Evolutionary conservation across 148 eudicot species (phyloP).

Genomic region (Amaranthus hypochondriacus): DNA sequence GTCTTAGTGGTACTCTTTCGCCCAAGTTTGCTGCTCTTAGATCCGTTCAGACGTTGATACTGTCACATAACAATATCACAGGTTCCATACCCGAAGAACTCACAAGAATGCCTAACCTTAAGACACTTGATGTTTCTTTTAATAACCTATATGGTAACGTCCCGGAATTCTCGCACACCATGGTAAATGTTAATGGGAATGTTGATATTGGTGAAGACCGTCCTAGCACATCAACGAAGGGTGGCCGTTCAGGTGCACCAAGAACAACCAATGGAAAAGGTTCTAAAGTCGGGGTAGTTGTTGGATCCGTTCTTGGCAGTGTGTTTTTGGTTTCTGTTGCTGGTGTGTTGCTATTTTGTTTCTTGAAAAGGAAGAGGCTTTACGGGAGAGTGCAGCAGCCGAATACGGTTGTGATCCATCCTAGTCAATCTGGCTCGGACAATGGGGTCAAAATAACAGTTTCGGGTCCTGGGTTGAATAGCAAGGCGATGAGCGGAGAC

Average conservation of each 20-base stretch:
- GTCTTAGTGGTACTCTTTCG: slow-evolving; percentile 58
- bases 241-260: slow-evolving; percentile 19
- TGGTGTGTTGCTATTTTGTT: slow-evolving; percentile 44
- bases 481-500: slow-evolving; percentile 33
- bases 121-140: slow-evolving; percentile 52
- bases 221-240: slow-evolving; percentile 30
- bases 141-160: slow-evolving; percentile 55
- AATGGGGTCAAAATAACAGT: slow-evolving; percentile 56
- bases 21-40: slow-evolving; percentile 47
- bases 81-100: slow-evolving; percentile 71
- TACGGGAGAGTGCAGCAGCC: slow-evolving; percentile 43
- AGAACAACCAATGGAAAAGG: slow-evolving; percentile 27
- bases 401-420: slow-evolving; percentile 48
- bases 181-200: slow-evolving; percentile 46
- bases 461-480: slow-evolving; percentile 34
- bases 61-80: slow-evolving; percentile 53
- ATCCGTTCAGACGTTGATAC: slow-evolving; percentile 45
- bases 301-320: slow-evolving; percentile 56
- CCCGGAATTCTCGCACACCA: slow-evolving; percentile 39
- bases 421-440: slow-evolving; percentile 52
- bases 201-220: slow-evolving; percentile 46
- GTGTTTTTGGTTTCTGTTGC: slow-evolving; percentile 32
- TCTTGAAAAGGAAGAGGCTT: slow-evolving; percentile 43
- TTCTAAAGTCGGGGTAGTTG: slow-evolving; percentile 43
- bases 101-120: slow-evolving; percentile 48